phyloP scores from a whole-genome alignment of 805 yeast species.

The Myxozyma neglecta region DNA sequence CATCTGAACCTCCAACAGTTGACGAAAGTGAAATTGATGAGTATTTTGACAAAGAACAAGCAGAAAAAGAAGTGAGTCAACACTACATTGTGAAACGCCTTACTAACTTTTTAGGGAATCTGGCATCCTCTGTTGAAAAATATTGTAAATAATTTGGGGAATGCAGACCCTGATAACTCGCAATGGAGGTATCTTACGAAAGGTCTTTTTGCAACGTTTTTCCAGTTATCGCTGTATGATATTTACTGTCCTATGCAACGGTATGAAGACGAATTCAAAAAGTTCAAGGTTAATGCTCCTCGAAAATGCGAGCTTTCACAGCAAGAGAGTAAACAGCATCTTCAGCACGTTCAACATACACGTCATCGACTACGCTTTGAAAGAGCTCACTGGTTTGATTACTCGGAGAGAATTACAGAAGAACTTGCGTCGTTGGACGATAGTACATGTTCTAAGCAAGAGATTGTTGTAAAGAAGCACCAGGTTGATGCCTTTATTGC shows the following conservation, averaged over 20 bases:
- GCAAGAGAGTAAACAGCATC: slow-evolving; percentile 50
- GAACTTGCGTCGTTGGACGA: slow-evolving; percentile 1
- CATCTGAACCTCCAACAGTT: slow-evolving; percentile 45
- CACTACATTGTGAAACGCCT: background rate
- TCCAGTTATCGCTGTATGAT: slow-evolving; percentile 74
- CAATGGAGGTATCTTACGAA: slow-evolving; percentile 37
- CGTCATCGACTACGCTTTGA: slow-evolving; percentile 38
- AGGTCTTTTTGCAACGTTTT: slow-evolving; percentile 60
- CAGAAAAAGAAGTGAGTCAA: slow-evolving; percentile 2
- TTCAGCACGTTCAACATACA: slow-evolving; percentile 42
- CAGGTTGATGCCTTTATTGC: slow-evolving; percentile 49
- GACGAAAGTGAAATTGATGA: slow-evolving; percentile 57
- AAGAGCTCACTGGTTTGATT: slow-evolving; percentile 38
- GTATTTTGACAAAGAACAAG: background rate
- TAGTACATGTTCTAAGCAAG: slow-evolving; percentile 2
- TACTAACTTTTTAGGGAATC: slow-evolving; percentile 43
- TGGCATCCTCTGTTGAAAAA: slow-evolving; percentile 44
- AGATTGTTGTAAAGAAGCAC: background rate
- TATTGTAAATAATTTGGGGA: slow-evolving; percentile 37
- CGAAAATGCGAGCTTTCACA: slow-evolving; percentile 20
- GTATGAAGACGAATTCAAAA: slow-evolving; percentile 52
- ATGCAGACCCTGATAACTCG: slow-evolving; percentile 33
- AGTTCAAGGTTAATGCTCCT: slow-evolving; percentile 39
- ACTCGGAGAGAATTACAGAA: background rate
- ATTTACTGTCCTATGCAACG: slow-evolving; percentile 53